Evolutionary conservation across 164 flowering plant species (phyloP).

Genomic region (Nelumbo lutea): DNA sequence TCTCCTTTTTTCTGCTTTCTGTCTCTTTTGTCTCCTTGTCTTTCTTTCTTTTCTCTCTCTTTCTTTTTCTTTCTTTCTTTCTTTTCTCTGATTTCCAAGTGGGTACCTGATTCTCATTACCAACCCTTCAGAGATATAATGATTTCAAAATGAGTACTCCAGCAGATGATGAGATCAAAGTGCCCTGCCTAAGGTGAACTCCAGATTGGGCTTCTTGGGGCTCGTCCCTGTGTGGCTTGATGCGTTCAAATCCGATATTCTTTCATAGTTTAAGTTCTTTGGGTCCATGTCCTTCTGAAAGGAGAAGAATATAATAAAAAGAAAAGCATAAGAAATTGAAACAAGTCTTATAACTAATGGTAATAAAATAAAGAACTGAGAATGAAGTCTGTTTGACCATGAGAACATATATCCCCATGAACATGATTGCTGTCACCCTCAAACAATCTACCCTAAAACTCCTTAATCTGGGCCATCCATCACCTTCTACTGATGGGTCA

Average conservation of each 20-base stretch:
- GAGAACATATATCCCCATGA: background rate
- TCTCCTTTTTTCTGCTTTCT: conserved; percentile 19
- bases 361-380: background rate
- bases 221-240: conserved; percentile 42
- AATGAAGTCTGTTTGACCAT: background rate
- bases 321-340: background rate
- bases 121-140: conserved; percentile 26
- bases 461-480: background rate
- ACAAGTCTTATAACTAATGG: too few relatives aligned
- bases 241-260: conserved; percentile 56
- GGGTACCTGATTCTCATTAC: conserved; percentile 58
- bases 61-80: conserved; percentile 20
- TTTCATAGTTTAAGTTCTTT: conserved; percentile 52
- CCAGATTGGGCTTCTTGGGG: conserved; percentile 77
- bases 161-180: conserved; percentile 25
- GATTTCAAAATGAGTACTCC: conserved; percentile 54
- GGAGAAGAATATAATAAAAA: conserved; percentile 5
- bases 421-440: conserved; percentile 1
- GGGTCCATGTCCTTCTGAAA: conserved; percentile 50
- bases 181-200: conserved; percentile 85
- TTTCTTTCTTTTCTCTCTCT: conserved; percentile 60
- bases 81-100: conserved; percentile 37
- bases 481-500: background rate
- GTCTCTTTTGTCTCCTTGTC: conserved; percentile 63
- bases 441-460: background rate